Evolutionary conservation across 495 filamentous ascomycete genomes (phyloP).

Genomic region (Tuber magnatum): DNA sequence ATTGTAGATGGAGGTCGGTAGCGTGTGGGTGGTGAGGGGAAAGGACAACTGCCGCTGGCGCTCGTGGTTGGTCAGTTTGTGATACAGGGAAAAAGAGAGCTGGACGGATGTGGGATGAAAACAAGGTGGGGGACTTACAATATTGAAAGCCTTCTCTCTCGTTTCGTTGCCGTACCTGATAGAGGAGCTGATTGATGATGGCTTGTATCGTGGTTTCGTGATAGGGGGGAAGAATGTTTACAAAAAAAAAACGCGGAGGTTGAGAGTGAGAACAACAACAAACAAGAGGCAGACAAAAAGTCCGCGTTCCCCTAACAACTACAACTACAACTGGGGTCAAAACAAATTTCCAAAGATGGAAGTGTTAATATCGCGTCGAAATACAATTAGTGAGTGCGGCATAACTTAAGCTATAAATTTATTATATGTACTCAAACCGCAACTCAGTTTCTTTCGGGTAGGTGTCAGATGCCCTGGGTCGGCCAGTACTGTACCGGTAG

Average conservation of each 20-base stretch:
- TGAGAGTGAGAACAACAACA: background rate
- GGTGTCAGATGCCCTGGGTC: background rate
- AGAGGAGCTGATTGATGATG: background rate
- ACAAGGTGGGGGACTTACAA: background rate
- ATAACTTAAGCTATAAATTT: background rate
- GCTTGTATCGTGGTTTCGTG: background rate
- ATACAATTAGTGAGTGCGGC: background rate
- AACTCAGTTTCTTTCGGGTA: background rate
- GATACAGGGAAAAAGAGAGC: conserved; percentile 1
- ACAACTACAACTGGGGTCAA: background rate
- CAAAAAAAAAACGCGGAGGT: background rate
- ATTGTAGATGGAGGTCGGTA: conserved; percentile 8
- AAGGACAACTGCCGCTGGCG: background rate
- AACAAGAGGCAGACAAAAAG: background rate
- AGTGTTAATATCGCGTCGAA: background rate
- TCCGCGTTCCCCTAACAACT: background rate
- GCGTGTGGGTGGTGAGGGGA: conserved; percentile 3
- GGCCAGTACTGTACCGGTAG: background rate
- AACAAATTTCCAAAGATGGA: background rate
- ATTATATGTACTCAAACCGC: background rate
- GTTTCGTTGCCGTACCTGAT: background rate
- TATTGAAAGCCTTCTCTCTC: background rate
- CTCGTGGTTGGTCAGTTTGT: conserved; percentile 1
- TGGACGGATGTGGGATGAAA: background rate
- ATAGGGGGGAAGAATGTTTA: background rate